Percentiles rank a stretch among this genome's conserved stretches.
phyloP scores from a whole-genome alignment of 306 rosid genomes.

The Prunus padus region DNA sequence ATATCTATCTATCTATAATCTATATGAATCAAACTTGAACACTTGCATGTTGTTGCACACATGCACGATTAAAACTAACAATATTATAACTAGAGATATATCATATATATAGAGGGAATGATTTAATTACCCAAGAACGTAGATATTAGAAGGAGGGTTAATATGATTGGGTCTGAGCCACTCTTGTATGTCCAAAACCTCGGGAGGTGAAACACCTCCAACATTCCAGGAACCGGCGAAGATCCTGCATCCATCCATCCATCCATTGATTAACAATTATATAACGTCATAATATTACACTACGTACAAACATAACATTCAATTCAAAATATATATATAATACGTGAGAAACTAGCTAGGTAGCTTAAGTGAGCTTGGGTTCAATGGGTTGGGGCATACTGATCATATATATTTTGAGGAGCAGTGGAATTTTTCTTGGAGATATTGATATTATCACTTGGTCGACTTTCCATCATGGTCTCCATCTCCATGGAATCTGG shows the following conservation, averaged over 20 bases:
- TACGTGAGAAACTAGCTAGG: neutral
- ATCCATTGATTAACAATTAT: neutral
- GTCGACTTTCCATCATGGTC: neutral
- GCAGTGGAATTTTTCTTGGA: constrained; percentile 5
- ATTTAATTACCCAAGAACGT: constrained; percentile 17
- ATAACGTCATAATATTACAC: neutral
- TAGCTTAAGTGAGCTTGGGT: neutral
- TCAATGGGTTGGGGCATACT: neutral
- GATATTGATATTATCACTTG: neutral
- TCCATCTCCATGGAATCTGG: neutral
- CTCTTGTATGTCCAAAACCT: constrained; percentile 11
- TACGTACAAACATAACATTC: neutral
- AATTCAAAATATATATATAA: neutral
- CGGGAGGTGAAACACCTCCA: constrained; percentile 25
- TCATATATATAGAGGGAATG: neutral
- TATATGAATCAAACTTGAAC: neutral
- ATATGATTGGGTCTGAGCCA: neutral
- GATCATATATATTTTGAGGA: neutral
- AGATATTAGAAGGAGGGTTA: constrained; percentile 5
- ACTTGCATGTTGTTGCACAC: neutral
- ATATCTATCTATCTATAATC: too few relatives aligned
- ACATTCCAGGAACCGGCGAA: constrained; percentile 26
- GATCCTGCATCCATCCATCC: constrained; percentile 2
- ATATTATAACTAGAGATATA: neutral
- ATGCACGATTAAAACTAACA: neutral